Conservation (phyloP, 495 filamentous ascomycete species). For the Xylaria telfairii region DNA sequence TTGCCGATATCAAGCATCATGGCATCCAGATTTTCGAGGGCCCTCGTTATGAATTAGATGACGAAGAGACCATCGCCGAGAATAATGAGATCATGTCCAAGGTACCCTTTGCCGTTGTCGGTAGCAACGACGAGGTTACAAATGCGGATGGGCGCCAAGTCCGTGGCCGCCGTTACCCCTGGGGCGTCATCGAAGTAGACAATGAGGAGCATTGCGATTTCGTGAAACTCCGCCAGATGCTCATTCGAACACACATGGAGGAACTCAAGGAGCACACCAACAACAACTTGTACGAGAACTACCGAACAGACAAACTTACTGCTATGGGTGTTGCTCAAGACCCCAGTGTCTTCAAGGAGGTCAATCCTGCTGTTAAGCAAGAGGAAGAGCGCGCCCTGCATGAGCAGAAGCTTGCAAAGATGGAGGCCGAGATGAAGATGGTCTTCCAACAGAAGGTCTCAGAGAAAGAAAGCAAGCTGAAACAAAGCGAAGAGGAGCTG, state of each 20-base stretch:
- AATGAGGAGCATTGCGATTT: slow-evolving; percentile 99
- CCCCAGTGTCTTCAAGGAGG: slow-evolving; percentile 99
- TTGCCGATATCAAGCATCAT: slow-evolving; percentile 95
- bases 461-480: slow-evolving; percentile 99
- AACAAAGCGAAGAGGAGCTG: slow-evolving; percentile 98
- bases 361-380: slow-evolving; percentile 99
- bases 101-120: slow-evolving; percentile 97
- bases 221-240: slow-evolving; percentile 99
- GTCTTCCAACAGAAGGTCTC: slow-evolving; percentile 99
- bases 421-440: slow-evolving; percentile 99
- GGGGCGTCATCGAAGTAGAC: slow-evolving; percentile 98
- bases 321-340: slow-evolving; percentile 98
- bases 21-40: slow-evolving; percentile 98
- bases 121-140: slow-evolving; percentile 90
- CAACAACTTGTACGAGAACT: slow-evolving; percentile 98
- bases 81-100: slow-evolving; percentile 99
- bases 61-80: slow-evolving; percentile 98
- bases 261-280: slow-evolving; percentile 99
- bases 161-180: slow-evolving; percentile 94
- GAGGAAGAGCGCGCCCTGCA: slow-evolving; percentile 97
- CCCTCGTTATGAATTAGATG: slow-evolving; percentile 96
- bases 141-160: slow-evolving; percentile 93
- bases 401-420: slow-evolving; percentile 99
- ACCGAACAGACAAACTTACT: slow-evolving; percentile 98
- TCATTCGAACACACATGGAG: slow-evolving; percentile 99